A percentile compares a stretch with the other conserved stretches of the same genome.
Evolutionary conservation across 805 yeast species (phyloP).

Genomic region (Metschnikowia corniflorae): DNA sequence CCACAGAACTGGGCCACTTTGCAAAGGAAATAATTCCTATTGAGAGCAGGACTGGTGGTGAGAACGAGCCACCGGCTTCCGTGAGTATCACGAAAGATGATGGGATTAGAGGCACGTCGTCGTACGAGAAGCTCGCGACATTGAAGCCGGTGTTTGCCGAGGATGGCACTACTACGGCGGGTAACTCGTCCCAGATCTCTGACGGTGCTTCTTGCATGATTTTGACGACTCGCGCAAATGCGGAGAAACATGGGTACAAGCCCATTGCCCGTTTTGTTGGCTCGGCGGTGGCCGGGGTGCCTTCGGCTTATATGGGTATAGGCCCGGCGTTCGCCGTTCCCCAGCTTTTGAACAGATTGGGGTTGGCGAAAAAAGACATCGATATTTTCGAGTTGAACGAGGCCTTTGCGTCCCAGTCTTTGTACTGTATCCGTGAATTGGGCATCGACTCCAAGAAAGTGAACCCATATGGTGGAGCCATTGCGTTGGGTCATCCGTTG

Average conservation of each 20-base stretch:
- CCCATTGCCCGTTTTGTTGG: conserved; percentile 9
- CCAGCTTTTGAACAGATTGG: conserved; percentile 6
- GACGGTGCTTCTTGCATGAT: conserved; percentile 10
- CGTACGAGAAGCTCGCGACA: conserved; percentile 25
- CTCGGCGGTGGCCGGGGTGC: conserved; percentile 9
- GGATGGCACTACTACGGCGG: conserved; percentile 11
- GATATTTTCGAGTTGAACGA: conserved; percentile 59
- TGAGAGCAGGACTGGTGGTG: conserved; percentile 14
- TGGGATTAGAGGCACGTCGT: conserved; percentile 26
- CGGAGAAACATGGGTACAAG: conserved; percentile 7
- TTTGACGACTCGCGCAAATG: conserved; percentile 5
- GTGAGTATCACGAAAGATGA: conserved; percentile 24
- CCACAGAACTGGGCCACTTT: conserved; percentile 23
- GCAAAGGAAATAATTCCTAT: conserved; percentile 21
- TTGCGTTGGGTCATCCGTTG: conserved; percentile 10
- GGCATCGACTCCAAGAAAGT: conserved; percentile 41
- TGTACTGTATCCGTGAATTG: conserved; percentile 22
- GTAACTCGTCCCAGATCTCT: conserved; percentile 7
- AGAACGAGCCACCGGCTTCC: conserved; percentile 3
- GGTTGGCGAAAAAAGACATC: conserved; percentile 54
- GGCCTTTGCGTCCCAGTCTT: conserved; percentile 18
- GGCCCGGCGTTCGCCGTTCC: conserved; percentile 11
- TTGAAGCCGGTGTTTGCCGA: conserved; percentile 29
- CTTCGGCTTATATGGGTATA: conserved; percentile 7
- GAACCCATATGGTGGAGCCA: conserved; percentile 18